A percentile compares a stretch with the other conserved stretches of the same genome.
These are phyloP conservation scores for Omphalotus guepiniiformis DNA, from an alignment of 768 basidiomycete species.

Conservation along the genomic window DNA sequence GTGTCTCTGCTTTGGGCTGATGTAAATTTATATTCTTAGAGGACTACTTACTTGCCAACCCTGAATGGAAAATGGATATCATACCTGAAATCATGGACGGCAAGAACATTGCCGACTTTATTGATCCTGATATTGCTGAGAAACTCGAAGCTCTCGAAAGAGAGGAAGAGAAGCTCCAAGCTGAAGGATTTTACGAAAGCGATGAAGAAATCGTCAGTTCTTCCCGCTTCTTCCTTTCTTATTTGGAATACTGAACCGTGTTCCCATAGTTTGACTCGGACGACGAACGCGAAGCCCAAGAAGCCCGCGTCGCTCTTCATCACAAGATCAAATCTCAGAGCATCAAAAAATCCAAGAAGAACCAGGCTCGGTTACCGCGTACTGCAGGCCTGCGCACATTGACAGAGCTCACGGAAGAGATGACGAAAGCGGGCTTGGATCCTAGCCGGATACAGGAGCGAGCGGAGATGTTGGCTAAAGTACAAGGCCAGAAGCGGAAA, in stretches of 20 bases:
- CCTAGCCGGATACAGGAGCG: conserved; percentile 85
- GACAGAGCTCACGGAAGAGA: conserved; percentile 71
- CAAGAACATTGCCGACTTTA: conserved; percentile 98
- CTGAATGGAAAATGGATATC: conserved; percentile 92
- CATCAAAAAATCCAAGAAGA: conserved; percentile 85
- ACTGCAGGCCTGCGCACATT: conserved; percentile 68
- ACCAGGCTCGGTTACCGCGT: conserved; percentile 72
- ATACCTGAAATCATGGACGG: conserved; percentile 99
- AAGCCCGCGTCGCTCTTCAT: conserved; percentile 52
- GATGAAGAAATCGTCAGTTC: conserved; percentile 78
- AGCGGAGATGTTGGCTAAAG: conserved; percentile 78
- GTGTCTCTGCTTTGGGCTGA: not conserved
- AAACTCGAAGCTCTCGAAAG: conserved; percentile 96
- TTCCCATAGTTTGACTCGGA: conserved; percentile 51
- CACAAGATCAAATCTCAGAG: conserved; percentile 71
- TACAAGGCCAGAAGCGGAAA: conserved; percentile 66
- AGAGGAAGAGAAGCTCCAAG: conserved; percentile 92
- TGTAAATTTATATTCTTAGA: conserved; percentile 45
- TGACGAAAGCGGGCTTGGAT: conserved; percentile 88
- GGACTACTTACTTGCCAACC: conserved; percentile 78
- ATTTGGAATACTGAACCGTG: not conserved
- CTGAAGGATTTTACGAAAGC: conserved; percentile 91
- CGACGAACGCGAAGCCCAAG: conserved; percentile 76
- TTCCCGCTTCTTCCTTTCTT: not conserved
- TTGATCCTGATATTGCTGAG: conserved; percentile 95